Evolutionary conservation across 2,329 filamentous ascomycete genomes (phyloP), one percentile per base, ranked within the genome.

Genomic region (Exophiala spinifera): DNA sequence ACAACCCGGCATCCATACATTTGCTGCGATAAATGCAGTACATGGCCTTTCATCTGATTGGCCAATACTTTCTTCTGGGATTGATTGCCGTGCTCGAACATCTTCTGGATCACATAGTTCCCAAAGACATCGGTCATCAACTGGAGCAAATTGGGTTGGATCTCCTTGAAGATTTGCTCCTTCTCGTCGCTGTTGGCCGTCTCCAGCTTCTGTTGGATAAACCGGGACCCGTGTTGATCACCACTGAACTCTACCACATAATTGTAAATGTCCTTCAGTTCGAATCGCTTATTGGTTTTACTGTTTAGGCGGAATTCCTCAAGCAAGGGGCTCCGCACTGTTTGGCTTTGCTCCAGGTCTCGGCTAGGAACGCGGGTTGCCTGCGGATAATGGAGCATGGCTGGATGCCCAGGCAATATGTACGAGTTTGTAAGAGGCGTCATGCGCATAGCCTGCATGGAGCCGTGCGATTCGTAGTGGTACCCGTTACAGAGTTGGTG

Each of bases 101-200:
- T 86, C 70, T 96, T 97, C 67, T 99, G 94, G 36, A 97, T 91
- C 33, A 99, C 94, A 67, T 97, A 99, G 70, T 99, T 99, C 50
- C 94, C 94, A 67, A 96, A 99, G 0, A 97, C 87, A 69, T 97
- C 94, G 43, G 87, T 92, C 90, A 96, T 96, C 45, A 99, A 76
- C 66, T 92, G 90, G 25, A 95, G 72, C 1, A 87, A 84, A 62
- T 99, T 94, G 1, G 85, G 82, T 63, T 88, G 82, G 43, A 99
- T 90, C 70, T 97, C 94, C 0, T 80, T 78, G 75, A 96, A 97
- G 0, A 97, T 82, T 52, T 86, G 85, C 28, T 95, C 89, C 72
- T 96, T 97, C 67, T 96, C 92, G 57, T 97, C 94, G 65, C 91
- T 96, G 68, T 95, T 96, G 51, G 94, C 94, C 1, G 84, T 87